Evolutionary conservation across 768 basidiomycete species (phyloP).

Genomic region (Sarcodon sp.): DNA sequence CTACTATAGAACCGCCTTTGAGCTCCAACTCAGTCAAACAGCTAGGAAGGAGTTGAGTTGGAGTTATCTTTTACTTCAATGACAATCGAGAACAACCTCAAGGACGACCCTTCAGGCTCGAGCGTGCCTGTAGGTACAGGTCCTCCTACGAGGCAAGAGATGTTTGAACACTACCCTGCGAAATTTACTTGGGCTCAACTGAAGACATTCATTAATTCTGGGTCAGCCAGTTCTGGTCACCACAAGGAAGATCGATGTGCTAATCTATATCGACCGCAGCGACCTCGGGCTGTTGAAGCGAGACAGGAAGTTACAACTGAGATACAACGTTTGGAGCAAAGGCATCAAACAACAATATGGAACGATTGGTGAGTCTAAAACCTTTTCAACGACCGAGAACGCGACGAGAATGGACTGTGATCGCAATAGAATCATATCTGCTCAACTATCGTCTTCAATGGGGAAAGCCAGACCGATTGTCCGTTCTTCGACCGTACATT

Average conservation of each 20-base stretch:
- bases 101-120: too few species aligned
- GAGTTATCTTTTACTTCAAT: too few species aligned
- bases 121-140: conserved; percentile 20
- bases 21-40: too few species aligned
- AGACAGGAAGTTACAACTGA: conserved; percentile 50
- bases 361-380: conserved; percentile 37
- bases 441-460: conserved; percentile 57
- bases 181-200: conserved; percentile 68
- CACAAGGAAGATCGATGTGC: neutral
- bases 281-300: conserved; percentile 75
- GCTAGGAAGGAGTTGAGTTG: too few species aligned
- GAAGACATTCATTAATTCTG: conserved; percentile 68
- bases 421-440: conserved; percentile 53
- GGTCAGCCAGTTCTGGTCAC: conserved; percentile 25
- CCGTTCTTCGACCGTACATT: conserved; percentile 28
- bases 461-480: conserved; percentile 56
- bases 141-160: conserved; percentile 55
- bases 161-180: conserved; percentile 56
- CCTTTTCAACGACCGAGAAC: neutral
- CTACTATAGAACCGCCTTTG: too few species aligned
- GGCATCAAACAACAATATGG: conserved; percentile 50
- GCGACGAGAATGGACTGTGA: neutral
- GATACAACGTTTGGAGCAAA: conserved; percentile 49
- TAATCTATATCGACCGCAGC: conserved; percentile 21
- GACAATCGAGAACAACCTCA: too few species aligned